Evolutionary conservation across 1,284 basidiomycete genomes (phyloP), one percentile per base, ranked within the genome.

Genomic region (Ustilago tritici): DNA sequence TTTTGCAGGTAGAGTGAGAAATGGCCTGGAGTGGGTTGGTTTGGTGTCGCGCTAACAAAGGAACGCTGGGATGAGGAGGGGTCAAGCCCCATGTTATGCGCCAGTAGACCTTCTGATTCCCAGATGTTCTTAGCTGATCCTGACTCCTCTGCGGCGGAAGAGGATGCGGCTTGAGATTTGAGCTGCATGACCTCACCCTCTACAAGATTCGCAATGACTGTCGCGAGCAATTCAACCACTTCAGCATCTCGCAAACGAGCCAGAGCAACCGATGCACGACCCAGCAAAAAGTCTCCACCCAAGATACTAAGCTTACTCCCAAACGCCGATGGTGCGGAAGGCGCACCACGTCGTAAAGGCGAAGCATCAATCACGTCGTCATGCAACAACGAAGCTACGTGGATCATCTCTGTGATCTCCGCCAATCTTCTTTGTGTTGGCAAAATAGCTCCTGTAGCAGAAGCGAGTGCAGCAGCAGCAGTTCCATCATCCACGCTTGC

Each of bases 371-470:
- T 92, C 57, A 99, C 95, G 82, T 95, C 93, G 89, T 99, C 95
- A 86, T 99, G 97, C 17, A 99, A 88, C 8, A 97, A 89, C 1
- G 94, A 96, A 35, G 97, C 96, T 75, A 98, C 94, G 86, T 99
- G 95, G 72, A 99, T 95, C 95, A 99, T 98, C 87, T 99, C 97
- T 57, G 95, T 92, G 65, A 99, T 97, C 84, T 96, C 94, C 2
- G 96, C 96, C 31, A 99, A 90, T 35, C 96, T 91, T 31, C 93
- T 88, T 87, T 99, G 96, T 0, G 94, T 93, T 8, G 96, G 94
- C 9, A 98, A 90, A 47, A 85, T 83, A 38, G 73, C 66, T 31
- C 76, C 65, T 0, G 70, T 55, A 5, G 76, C 58, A 12, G 64
- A 65, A 0, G 64, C 49, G 4, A 68, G 57, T 17, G 64, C 61